Base-by-base conservation (phyloP, 306 rosid genomes). In the Rosa rugosa region DNA sequence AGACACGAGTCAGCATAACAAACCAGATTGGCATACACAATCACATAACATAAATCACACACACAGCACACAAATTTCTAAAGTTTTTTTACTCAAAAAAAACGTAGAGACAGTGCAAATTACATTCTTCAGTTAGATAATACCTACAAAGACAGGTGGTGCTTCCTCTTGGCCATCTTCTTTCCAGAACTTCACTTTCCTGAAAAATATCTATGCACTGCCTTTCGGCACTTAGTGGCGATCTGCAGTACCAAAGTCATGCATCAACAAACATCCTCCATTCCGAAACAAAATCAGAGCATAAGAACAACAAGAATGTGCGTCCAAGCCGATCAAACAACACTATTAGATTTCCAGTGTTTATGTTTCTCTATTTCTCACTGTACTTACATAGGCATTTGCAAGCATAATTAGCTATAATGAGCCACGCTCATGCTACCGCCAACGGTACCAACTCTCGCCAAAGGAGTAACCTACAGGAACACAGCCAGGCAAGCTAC, bases 71-170 rank as follows among this genome's bases (percentile, higher is more conserved):
- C 42, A 46, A 76, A 38, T 20, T 23, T 42, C 34, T 27, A 56
- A 25, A 14, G 50, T 17, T 22, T 22, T 41, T 77, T 27, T 5
- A 16, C 16, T 54, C 8, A 42, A 27, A 27, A 20, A 27, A 45
- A 57, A 34, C 47, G 3, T 27, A 68, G 18, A 64, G 63, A 81
- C 77, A 80, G 73, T 76, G 79, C 87, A 80, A 72, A 78, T 62
- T 11, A 83, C 82, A 71, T 76, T 76, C 79, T 84, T 86, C 80
- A 70, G 88, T 84, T 86, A 86, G 85, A 90, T 92, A 90, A 92
- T 88, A 92, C 97, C 93, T 88, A 92, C 95, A 92, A 92, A 92
- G 93, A 92, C 87, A 92, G 97, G 97, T 42, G 97, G 97, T 75
- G 97, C 95, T 78, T 92, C 97, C 82, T 87, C 88, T 83, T 88